These are phyloP conservation scores for Globisporangium alternatum DNA, from an alignment of 352 stramenopile species.

Conservation along the genomic window DNA sequence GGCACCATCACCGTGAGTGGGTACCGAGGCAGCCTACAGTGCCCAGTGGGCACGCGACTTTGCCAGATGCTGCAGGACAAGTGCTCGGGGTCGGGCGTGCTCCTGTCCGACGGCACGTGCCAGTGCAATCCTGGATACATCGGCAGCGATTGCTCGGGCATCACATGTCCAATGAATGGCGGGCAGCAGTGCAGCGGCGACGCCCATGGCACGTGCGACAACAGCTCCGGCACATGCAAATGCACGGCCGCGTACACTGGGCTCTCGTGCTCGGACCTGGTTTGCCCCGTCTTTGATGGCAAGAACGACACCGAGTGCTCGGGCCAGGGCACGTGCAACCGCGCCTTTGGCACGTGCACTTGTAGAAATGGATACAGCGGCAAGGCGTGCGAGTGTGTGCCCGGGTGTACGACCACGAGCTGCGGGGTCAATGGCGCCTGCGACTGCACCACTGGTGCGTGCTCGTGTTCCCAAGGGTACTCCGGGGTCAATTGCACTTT, in stretches of 20 bases:
- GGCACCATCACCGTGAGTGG: slow-evolving; percentile 49
- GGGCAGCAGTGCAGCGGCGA: slow-evolving; percentile 39
- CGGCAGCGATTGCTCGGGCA: slow-evolving; percentile 50
- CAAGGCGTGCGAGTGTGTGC: slow-evolving; percentile 67
- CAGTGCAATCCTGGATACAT: slow-evolving; percentile 54
- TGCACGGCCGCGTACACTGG: slow-evolving; percentile 56
- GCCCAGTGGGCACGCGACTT: slow-evolving; percentile 41
- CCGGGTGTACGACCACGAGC: slow-evolving; percentile 44
- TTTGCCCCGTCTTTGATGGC: slow-evolving; percentile 37
- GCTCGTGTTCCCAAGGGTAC: slow-evolving; percentile 42
- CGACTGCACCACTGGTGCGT: slow-evolving; percentile 63
- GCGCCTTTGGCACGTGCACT: slow-evolving; percentile 39
- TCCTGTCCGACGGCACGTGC: slow-evolving; percentile 45
- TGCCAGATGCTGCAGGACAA: slow-evolving; percentile 70
- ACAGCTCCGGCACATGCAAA: slow-evolving; percentile 36
- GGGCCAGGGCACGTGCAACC: slow-evolving; percentile 57
- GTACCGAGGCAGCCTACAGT: slow-evolving; percentile 48
- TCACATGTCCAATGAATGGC: slow-evolving; percentile 39
- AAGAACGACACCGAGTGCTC: slow-evolving; percentile 64
- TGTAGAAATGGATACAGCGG: slow-evolving; percentile 57
- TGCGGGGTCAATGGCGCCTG: slow-evolving; percentile 46
- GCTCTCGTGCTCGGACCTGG: slow-evolving; percentile 49
- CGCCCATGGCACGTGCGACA: slow-evolving; percentile 44
- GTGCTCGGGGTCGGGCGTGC: slow-evolving; percentile 60
- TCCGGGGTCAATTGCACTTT: slow-evolving; percentile 38